Conservation (phyloP, 176 grass and related monocot species). For the Oryza brachyantha region DNA sequence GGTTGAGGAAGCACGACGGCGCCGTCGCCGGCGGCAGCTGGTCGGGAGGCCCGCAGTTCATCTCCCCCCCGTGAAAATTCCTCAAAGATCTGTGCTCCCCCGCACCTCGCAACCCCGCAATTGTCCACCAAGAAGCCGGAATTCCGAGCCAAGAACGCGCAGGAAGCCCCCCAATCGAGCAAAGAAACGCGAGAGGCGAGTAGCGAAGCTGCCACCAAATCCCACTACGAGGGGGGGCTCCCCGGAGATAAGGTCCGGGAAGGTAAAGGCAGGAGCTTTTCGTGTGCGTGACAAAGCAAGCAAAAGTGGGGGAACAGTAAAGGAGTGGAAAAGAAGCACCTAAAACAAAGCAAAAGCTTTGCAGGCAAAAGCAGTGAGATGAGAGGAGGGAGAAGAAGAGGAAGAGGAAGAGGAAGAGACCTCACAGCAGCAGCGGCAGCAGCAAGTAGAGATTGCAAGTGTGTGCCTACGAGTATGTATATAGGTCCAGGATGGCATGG, state of each 20-base stretch:
- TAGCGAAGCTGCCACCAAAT: constrained; percentile 46
- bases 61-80: constrained; percentile 32
- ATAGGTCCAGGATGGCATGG: constrained; percentile 38
- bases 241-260: constrained; percentile 37
- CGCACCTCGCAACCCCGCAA: not conserved
- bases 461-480: constrained; percentile 23
- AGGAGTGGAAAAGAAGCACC: constrained; percentile 45
- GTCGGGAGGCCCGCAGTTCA: constrained; percentile 73
- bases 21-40: constrained; percentile 46
- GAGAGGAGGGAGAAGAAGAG: not conserved
- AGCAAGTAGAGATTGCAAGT: constrained; percentile 29
- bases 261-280: constrained; percentile 65
- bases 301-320: constrained; percentile 34
- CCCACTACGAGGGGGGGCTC: constrained; percentile 45
- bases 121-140: constrained; percentile 13
- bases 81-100: constrained; percentile 33
- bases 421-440: not conserved
- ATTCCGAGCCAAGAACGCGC: constrained; percentile 6
- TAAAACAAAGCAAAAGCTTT: constrained; percentile 53
- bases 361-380: constrained; percentile 48
- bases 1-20: constrained; percentile 65
- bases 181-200: constrained; percentile 40
- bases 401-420: not conserved
- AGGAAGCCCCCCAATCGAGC: constrained; percentile 31
- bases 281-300: constrained; percentile 65